Evolutionary conservation across 2,329 filamentous ascomycete genomes (phyloP), one percentile per base, ranked within the genome.

Genomic region (Lachnellula hyalina): DNA sequence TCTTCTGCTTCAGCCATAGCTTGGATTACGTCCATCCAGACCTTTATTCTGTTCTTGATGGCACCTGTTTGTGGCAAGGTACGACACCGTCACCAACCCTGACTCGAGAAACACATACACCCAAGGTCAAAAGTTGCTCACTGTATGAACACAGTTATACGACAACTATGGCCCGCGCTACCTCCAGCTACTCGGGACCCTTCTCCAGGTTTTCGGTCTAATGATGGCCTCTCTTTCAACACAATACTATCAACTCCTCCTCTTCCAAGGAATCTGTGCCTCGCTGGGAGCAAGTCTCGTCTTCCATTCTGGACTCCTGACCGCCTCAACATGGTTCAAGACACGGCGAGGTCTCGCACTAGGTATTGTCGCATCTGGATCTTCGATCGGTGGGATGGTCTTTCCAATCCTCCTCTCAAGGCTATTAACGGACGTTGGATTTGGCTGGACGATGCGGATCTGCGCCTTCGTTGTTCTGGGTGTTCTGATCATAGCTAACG

Each of bases 161-260:
- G 86, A 89, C 63, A 79, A 74, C 48, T 80, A 82, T 53, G 85
- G 86, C 0, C 82, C 85, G 0, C 75, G 77, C 19, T 76, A 71
- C 41, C 68, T 88, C 1, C 65, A 85, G 1, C 38, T 81, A 1
- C 65, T 67, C 11, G 81, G 82, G 17, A 77, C 73, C 0, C 67
- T 84, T 49, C 65, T 83, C 23, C 79, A 83, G 50, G 76, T 86
- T 7, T 78, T 86, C 53, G 78, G 79, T 1, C 63, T 86, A 6
- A 83, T 86, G 78, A 84, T 85, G 80, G 74, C 80, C 0, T 79
- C 74, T n/a, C 68, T 86, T 55, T 83, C 73, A 48, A 77, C 71
- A 0, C 61, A 78, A 47, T 82, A 80, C 63, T 82, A 77, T 58
- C 79, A 81, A 38, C 76, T 81, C 59, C 67, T 81, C 47, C 69